Percentiles rank a stretch among this genome's conserved stretches.
Evolutionary conservation across 2,329 filamentous ascomycete species (phyloP).

Genomic region (Diaporthe capsici): DNA sequence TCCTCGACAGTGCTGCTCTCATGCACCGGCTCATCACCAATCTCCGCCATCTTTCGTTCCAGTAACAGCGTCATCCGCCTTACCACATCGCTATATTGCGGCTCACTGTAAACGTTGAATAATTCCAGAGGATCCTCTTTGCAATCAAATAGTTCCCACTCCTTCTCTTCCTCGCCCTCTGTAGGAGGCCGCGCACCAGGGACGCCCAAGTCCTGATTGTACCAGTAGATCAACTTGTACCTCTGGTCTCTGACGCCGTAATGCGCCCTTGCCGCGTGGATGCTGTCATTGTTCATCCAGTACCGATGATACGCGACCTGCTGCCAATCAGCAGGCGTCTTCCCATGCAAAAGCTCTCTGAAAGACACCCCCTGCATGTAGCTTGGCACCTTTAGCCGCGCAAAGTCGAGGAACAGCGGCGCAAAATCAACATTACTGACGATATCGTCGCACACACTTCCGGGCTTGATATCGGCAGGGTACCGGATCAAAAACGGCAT

Average conservation of each 20-base stretch:
- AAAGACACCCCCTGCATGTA: constrained; percentile 69
- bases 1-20: constrained; percentile 25
- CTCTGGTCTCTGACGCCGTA: constrained; percentile 65
- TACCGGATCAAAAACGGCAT: constrained; percentile 68
- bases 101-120: constrained; percentile 60
- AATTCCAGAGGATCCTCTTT: constrained; percentile 63
- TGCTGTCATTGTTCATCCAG: constrained; percentile 68
- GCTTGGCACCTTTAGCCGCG: constrained; percentile 55
- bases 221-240: constrained; percentile 71
- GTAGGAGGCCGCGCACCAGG: constrained; percentile 58
- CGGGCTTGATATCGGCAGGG: constrained; percentile 56
- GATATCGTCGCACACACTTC: constrained; percentile 61
- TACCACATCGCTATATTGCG: constrained; percentile 54
- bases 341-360: constrained; percentile 52
- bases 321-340: constrained; percentile 60
- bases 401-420: constrained; percentile 63
- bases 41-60: constrained; percentile 65
- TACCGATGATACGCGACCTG: constrained; percentile 69
- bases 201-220: constrained; percentile 63
- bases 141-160: constrained; percentile 70
- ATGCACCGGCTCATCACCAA: constrained; percentile 62
- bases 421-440: constrained; percentile 70
- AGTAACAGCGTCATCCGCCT: constrained; percentile 57
- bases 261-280: constrained; percentile 65
- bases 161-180: constrained; percentile 54